These are phyloP conservation scores for Ustilago bromivora DNA, from an alignment of 1,284 basidiomycete species.

Conservation along the genomic window DNA sequence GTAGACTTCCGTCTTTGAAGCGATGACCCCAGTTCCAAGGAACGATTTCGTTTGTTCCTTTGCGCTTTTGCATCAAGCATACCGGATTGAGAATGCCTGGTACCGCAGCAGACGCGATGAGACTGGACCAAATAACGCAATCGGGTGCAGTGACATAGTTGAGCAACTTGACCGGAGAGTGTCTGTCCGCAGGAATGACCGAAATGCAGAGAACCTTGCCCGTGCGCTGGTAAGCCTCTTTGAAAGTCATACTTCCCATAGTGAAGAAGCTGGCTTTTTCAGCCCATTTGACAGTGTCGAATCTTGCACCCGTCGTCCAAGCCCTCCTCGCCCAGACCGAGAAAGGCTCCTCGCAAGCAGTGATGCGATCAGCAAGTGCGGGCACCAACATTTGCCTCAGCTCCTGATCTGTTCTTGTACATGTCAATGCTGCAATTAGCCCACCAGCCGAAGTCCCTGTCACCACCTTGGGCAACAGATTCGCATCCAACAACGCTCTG, in stretches of 20 bases:
- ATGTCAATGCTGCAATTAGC: constrained; percentile 77
- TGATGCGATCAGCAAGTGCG: constrained; percentile 80
- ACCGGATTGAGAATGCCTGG: constrained; percentile 73
- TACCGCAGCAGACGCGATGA: constrained; percentile 67
- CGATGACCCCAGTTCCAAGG: constrained; percentile 89
- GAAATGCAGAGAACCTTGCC: constrained; percentile 91
- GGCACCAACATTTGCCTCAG: constrained; percentile 75
- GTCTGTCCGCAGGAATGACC: constrained; percentile 92
- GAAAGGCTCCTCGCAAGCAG: constrained; percentile 84
- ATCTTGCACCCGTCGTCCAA: constrained; percentile 88
- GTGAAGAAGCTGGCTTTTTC: constrained; percentile 83
- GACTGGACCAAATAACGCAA: constrained; percentile 75
- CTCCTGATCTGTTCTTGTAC: constrained; percentile 91
- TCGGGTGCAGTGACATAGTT: constrained; percentile 97
- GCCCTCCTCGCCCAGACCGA: constrained; percentile 81
- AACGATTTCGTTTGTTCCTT: constrained; percentile 79
- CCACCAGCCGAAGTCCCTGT: constrained; percentile 92
- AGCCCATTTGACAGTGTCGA: constrained; percentile 92
- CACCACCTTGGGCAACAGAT: constrained; percentile 87
- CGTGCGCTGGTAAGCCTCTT: constrained; percentile 91
- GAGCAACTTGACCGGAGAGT: constrained; percentile 89
- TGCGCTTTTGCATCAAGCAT: constrained; percentile 91
- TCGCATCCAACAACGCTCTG: constrained; percentile 88
- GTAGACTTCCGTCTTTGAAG: constrained; percentile 67
- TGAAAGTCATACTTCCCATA: constrained; percentile 92